Conservation (phyloP, 2,329 filamentous ascomycete species). For the Aulographum hederae region DNA sequence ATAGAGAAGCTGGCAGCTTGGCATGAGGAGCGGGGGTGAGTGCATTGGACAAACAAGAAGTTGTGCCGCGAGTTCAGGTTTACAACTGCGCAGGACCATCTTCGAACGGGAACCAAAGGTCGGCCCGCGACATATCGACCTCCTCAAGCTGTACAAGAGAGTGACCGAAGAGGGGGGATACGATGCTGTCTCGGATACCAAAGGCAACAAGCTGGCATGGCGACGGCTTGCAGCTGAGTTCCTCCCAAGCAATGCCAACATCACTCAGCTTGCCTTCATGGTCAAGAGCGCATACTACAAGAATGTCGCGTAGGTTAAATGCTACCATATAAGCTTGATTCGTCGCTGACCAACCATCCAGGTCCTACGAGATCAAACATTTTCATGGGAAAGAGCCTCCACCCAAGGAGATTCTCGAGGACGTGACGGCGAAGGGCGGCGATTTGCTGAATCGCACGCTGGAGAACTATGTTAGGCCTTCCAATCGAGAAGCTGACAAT, state of each 20-base stretch:
- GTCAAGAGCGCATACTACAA: constrained; percentile 83
- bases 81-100: constrained; percentile 32
- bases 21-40: constrained; percentile 56
- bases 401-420: constrained; percentile 73
- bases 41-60: constrained; percentile 5
- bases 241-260: constrained; percentile 54
- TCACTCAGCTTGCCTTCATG: constrained; percentile 68
- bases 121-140: constrained; percentile 56
- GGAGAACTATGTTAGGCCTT: constrained; percentile 48
- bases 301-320: constrained; percentile 45
- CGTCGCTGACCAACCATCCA: constrained; percentile 10
- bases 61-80: neutral
- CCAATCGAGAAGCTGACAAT: constrained; percentile 26
- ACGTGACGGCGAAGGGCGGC: constrained; percentile 61
- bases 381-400: constrained; percentile 66
- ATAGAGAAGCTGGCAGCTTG: constrained; percentile 55
- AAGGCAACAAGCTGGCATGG: constrained; percentile 75
- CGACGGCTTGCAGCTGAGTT: constrained; percentile 61
- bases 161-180: constrained; percentile 68
- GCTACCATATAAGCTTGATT: neutral
- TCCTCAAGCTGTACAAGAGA: constrained; percentile 60
- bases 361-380: constrained; percentile 66
- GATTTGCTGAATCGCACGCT: constrained; percentile 60
- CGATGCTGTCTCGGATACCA: constrained; percentile 48
- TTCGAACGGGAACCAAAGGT: constrained; percentile 72